Base-by-base conservation (phyloP, 2,329 filamentous ascomycete genomes). In the Hypoxylon sp. region DNA sequence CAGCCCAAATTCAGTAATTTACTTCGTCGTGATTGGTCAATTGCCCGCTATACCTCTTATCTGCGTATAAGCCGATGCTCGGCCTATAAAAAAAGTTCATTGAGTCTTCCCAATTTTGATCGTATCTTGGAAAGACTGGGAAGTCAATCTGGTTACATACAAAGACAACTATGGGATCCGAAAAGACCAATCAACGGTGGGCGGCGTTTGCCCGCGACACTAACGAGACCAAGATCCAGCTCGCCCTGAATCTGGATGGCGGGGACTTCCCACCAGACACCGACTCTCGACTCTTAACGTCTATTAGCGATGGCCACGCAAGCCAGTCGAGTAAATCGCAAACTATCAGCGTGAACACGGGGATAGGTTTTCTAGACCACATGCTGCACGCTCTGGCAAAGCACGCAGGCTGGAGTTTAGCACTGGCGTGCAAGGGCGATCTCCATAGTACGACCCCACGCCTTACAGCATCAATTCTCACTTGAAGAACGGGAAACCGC, bases 361-460 rank as follows among this genome's bases (percentile, higher is more conserved):
- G 96, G 71, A 97, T 99, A 80, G 96, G 96, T 65, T 99, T 99
- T 82, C 86, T 99, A 62, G 96, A 99, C 83, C 96, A 99, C 85
- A 98, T 99, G 95, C 87, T 98, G 55, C 96, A 99, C 81, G 96
- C 96, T 5, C 87, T 98, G 60, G 93, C 96, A 55, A 98, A 99
- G 82, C 96, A 99, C 82, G 90, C 92, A 5, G 95, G 96, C 69
- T 98, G 95, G 96, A 96, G 92, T 83, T 82, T 99, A 74, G 89
- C 89, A 32, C 84, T 99, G 63, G 85, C 89, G 71, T 97, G 93
- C 81, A 88, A 91, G 79, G 96, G 96, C 60, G 96, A 99, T 82
- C 83, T 98, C 58, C 92, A 97, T 84, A 97, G 93, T 95, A 82
- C 72, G 89, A 86, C 32, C 36, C 53, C 21, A 48, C 14, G 2